A percentile compares a stretch with the other conserved stretches of the same genome.
These are phyloP conservation scores for Tetraselmis chui DNA, from an alignment of 139 green algal genomes.

Conservation along the genomic window DNA sequence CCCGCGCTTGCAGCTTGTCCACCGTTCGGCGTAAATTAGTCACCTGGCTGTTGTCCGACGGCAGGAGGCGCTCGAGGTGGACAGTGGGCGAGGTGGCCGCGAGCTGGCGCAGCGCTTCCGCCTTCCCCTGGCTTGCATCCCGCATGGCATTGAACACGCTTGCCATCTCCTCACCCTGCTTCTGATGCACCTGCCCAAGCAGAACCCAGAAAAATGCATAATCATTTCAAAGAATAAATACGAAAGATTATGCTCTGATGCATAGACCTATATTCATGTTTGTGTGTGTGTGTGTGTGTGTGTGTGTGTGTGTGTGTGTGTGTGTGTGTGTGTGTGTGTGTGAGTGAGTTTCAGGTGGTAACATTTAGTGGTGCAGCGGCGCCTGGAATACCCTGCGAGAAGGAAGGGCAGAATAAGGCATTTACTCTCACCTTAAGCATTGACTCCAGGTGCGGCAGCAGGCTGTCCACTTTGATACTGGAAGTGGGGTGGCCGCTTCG, in stretches of 20 bases:
- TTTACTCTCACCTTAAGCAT: neutral
- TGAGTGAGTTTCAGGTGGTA: no score
- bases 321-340: no score
- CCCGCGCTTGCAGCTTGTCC: neutral
- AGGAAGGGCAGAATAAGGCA: no score
- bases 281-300: no score
- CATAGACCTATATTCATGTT: no score
- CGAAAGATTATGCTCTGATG: no score
- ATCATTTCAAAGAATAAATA: no score
- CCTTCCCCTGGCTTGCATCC: neutral
- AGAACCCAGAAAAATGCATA: no score
- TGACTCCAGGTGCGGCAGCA: neutral
- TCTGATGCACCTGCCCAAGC: neutral
- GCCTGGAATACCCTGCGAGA: no score
- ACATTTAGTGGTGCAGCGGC: no score
- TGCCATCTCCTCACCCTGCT: neutral
- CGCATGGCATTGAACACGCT: neutral
- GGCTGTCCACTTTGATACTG: neutral
- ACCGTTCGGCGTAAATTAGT: neutral
- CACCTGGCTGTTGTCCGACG: neutral
- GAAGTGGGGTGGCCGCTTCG: neutral
- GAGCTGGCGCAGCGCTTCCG: neutral
- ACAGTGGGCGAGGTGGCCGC: neutral
- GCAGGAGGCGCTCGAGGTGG: neutral
- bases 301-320: no score